Conservation (phyloP, 805 yeast genomes). For the Hanseniaspora thailandica region DNA sequence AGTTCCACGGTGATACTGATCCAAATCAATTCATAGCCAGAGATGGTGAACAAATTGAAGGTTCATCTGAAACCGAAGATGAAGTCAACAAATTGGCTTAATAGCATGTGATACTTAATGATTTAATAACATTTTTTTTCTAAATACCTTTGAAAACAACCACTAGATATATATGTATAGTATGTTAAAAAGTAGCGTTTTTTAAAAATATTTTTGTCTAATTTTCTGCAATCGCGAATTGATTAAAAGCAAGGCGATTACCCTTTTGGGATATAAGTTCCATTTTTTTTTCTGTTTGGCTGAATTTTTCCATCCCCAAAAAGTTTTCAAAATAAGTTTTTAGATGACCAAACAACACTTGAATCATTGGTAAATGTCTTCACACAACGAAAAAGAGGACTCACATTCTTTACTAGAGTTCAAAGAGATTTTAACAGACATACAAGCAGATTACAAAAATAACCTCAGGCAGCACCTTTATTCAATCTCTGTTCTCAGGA, state of each 20-base stretch:
- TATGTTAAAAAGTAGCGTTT: too few species aligned
- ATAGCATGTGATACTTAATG: neutral
- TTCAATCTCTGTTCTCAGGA: neutral
- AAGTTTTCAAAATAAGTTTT: too few species aligned
- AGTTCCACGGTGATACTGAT: slow-evolving; percentile 69
- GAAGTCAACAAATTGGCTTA: slow-evolving; percentile 13
- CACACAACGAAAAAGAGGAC: neutral
- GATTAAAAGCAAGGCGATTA: too few species aligned
- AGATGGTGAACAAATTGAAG: slow-evolving; percentile 8
- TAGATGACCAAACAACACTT: too few species aligned
- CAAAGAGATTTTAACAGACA: neutral
- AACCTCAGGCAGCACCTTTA: slow-evolving; percentile 12
- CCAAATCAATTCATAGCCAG: slow-evolving; percentile 20
- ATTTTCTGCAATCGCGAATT: too few species aligned
- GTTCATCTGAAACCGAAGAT: slow-evolving; percentile 15
- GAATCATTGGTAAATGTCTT: neutral
- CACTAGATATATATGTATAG: neutral
- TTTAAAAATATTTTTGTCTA: too few species aligned
- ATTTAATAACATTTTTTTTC: neutral
- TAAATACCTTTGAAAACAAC: neutral
- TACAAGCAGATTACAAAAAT: slow-evolving; percentile 6
- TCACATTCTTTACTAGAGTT: neutral
- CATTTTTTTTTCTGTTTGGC: too few species aligned
- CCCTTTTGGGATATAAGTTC: too few species aligned
- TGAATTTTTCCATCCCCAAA: too few species aligned